A percentile compares a stretch with the other conserved stretches of the same genome.
phyloP scores from a whole-genome alignment of 371 early-diverging fungal genomes.

The Mortierella sp. region DNA sequence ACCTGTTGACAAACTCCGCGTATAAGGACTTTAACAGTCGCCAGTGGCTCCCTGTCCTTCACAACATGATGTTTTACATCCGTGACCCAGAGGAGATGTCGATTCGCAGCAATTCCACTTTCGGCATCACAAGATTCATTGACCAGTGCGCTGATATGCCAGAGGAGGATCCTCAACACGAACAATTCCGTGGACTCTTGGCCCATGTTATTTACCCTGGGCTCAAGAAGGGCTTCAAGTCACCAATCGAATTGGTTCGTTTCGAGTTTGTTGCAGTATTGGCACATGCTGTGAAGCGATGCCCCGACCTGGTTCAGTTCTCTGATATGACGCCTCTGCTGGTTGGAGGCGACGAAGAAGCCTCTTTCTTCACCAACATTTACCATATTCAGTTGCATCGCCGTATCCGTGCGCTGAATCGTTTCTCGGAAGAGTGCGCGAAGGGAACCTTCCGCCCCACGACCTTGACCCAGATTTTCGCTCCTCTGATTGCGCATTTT shows the following conservation, averaged over 20 bases:
- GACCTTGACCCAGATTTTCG: slow-evolving; percentile 80
- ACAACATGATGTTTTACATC: slow-evolving; percentile 85
- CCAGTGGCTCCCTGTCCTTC: slow-evolving; percentile 94
- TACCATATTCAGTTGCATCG: slow-evolving; percentile 95
- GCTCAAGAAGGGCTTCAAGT: slow-evolving; percentile 80
- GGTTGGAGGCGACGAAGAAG: slow-evolving; percentile 80
- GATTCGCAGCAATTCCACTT: slow-evolving; percentile 85
- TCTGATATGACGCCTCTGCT: slow-evolving; percentile 76
- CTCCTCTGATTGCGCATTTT: slow-evolving; percentile 88
- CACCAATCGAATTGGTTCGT: slow-evolving; percentile 73
- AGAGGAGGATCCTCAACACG: slow-evolving; percentile 55
- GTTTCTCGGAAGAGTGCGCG: slow-evolving; percentile 74
- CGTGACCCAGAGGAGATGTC: slow-evolving; percentile 90
- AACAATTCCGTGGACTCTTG: slow-evolving; percentile 64
- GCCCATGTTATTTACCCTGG: slow-evolving; percentile 78
- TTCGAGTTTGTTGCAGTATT: slow-evolving; percentile 78
- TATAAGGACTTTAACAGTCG: slow-evolving; percentile 69
- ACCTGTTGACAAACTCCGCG: slow-evolving; percentile 74
- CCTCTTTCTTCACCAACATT: slow-evolving; percentile 82
- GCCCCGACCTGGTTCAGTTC: slow-evolving; percentile 72
- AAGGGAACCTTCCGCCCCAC: slow-evolving; percentile 61
- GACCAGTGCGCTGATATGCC: slow-evolving; percentile 61
- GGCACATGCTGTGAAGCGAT: slow-evolving; percentile 71
- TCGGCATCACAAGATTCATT: slow-evolving; percentile 77
- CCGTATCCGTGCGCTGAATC: slow-evolving; percentile 84